These are phyloP conservation scores for Hypholoma fasciculare DNA, from an alignment of 768 basidiomycete species.

Conservation along the genomic window DNA sequence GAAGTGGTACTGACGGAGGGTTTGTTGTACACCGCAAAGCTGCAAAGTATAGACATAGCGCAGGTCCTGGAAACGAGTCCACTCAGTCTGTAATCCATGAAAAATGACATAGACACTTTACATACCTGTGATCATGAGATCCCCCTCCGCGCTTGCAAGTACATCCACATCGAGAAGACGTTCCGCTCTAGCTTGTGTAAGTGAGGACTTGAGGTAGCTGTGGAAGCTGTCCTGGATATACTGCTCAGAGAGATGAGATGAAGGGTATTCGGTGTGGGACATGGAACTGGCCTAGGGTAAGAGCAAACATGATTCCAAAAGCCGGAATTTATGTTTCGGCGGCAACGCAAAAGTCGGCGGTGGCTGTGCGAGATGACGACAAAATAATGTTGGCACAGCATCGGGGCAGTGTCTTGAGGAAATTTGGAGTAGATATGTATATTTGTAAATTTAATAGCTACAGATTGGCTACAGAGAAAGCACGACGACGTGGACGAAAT, in stretches of 20 bases:
- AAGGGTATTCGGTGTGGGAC: background rate
- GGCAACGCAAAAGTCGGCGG: no score
- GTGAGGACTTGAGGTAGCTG: conserved; percentile 75
- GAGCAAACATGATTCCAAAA: no score
- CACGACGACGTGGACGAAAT: no score
- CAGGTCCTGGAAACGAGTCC: conserved; percentile 52
- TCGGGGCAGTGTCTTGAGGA: no score
- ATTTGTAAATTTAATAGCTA: no score
- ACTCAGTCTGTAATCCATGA: background rate
- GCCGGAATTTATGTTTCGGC: no score
- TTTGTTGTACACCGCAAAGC: conserved; percentile 73
- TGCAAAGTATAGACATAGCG: conserved; percentile 83
- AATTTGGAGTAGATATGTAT: no score
- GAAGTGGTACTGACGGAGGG: conserved; percentile 82
- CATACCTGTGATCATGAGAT: conserved; percentile 83
- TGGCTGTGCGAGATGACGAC: no score
- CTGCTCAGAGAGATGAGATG: conserved; percentile 51
- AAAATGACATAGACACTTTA: background rate
- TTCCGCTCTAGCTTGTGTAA: conserved; percentile 79
- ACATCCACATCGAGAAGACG: conserved; percentile 69
- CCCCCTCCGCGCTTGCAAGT: conserved; percentile 75
- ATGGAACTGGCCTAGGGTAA: no score
- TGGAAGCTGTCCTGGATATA: conserved; percentile 80
- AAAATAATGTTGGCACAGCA: no score
- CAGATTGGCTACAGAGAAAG: no score